Percentiles rank a stretch among this genome's conserved stretches.
These are phyloP conservation scores for Carex scoparia DNA, from an alignment of 176 grass and related monocot species.

Conservation along the genomic window DNA sequence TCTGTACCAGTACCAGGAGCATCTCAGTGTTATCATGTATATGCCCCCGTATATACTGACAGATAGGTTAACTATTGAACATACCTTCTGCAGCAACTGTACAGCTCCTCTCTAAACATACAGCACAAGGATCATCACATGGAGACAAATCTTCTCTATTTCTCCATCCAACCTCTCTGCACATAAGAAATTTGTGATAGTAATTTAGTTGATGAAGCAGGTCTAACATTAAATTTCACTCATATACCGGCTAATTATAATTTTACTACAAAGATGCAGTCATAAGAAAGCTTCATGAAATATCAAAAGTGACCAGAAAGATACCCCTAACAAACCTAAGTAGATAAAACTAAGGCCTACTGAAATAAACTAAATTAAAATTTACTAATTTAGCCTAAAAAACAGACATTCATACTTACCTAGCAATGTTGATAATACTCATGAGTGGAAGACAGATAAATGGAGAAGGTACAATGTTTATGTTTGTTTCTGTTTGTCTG, in stretches of 20 bases:
- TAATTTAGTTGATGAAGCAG: background rate
- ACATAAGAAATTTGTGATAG: background rate
- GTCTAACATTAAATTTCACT: background rate
- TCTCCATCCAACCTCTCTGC: slow-evolving; percentile 87
- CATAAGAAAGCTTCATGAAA: background rate
- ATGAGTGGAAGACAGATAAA: slow-evolving; percentile 87
- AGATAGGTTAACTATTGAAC: background rate
- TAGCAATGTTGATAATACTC: slow-evolving; percentile 91
- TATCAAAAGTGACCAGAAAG: background rate
- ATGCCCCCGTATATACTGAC: background rate
- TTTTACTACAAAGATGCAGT: background rate
- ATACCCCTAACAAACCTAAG: background rate
- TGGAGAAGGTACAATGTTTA: slow-evolving; percentile 61
- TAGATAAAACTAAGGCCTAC: background rate
- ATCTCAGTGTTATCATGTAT: background rate
- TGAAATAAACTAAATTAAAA: background rate
- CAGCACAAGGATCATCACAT: slow-evolving; percentile 82
- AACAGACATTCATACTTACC: slow-evolving; percentile 30
- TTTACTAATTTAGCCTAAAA: background rate
- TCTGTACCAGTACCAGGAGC: background rate
- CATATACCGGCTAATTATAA: background rate
- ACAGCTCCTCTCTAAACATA: slow-evolving; percentile 91
- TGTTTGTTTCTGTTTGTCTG: slow-evolving; percentile 41
- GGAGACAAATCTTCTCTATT: slow-evolving; percentile 60
- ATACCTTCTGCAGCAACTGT: slow-evolving; percentile 89